Conservation (phyloP, 2,329 filamentous ascomycete species). For the Colletotrichum sp. region DNA sequence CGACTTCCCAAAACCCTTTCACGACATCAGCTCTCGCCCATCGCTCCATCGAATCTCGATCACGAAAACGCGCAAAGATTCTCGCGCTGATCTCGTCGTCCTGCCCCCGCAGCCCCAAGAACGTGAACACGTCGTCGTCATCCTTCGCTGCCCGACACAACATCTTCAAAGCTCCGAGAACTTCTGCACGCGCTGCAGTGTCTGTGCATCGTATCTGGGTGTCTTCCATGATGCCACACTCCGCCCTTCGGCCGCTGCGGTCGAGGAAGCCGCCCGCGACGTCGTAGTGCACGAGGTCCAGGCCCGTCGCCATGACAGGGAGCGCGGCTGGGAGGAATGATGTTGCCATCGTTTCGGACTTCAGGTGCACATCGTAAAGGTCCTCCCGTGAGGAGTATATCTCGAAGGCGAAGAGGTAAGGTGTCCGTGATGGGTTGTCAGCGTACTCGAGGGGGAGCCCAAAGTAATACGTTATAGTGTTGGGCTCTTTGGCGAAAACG, state of each 20-base stretch:
- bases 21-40: slow-evolving; percentile 21
- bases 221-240: slow-evolving; percentile 29
- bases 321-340: slow-evolving; percentile 24
- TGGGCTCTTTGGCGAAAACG: slow-evolving; percentile 36
- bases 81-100: slow-evolving; percentile 25
- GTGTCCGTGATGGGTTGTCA: slow-evolving; percentile 23
- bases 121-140: slow-evolving; percentile 25
- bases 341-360: slow-evolving; percentile 24
- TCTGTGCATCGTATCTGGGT: slow-evolving; percentile 23
- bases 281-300: slow-evolving; percentile 26
- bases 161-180: slow-evolving; percentile 21
- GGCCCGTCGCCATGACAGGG: slow-evolving; percentile 26
- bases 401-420: slow-evolving; percentile 28
- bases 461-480: slow-evolving; percentile 47
- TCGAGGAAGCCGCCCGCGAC: slow-evolving; percentile 28
- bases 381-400: slow-evolving; percentile 22
- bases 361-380: slow-evolving; percentile 27
- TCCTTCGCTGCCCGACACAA: slow-evolving; percentile 23
- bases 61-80: slow-evolving; percentile 27
- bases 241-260: slow-evolving; percentile 17
- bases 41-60: slow-evolving; percentile 24
- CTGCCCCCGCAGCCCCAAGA: slow-evolving; percentile 23
- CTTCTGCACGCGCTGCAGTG: slow-evolving; percentile 1
- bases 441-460: slow-evolving; percentile 37
- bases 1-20: slow-evolving; percentile 24